A percentile compares a stretch with the other conserved stretches of the same genome.
Evolutionary conservation across 2,329 filamentous ascomycete genomes (phyloP).

Genomic region (Sphaerulina musiva): DNA sequence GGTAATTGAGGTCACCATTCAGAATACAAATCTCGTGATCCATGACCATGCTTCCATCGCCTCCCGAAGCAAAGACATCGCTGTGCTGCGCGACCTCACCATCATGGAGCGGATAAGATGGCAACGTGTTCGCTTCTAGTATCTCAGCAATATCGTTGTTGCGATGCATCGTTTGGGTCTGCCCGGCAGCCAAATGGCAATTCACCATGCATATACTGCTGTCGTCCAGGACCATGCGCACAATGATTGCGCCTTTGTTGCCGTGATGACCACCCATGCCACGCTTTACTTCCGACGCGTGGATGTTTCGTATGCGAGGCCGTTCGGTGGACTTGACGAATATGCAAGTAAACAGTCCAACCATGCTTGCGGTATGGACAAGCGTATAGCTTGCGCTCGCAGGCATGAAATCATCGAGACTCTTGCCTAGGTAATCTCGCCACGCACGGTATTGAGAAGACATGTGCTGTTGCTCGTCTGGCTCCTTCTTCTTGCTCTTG

Average conservation of each 20-base stretch:
- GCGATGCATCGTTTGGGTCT: conserved; percentile 79
- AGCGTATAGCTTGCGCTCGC: conserved; percentile 71
- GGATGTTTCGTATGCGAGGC: conserved; percentile 68
- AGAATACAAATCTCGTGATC: conserved; percentile 97
- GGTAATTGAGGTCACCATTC: conserved; percentile 95
- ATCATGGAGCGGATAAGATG: conserved; percentile 49
- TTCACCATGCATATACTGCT: conserved; percentile 94
- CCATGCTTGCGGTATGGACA: conserved; percentile 80
- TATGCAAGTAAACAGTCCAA: conserved; percentile 91
- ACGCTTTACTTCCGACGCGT: conserved; percentile 79
- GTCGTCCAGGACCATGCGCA: conserved; percentile 91
- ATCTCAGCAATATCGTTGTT: conserved; percentile 91
- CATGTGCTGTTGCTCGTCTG: conserved; percentile 79
- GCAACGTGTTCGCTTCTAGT: conserved; percentile 71
- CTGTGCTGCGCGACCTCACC: conserved; percentile 50
- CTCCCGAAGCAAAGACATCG: conserved; percentile 82
- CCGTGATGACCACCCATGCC: conserved; percentile 93
- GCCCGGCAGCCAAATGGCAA: conserved; percentile 91
- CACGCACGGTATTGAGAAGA: conserved; percentile 95
- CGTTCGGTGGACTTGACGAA: conserved; percentile 81
- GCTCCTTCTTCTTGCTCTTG: conserved; percentile 75
- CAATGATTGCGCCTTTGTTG: conserved; percentile 88
- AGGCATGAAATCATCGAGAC: conserved; percentile 77
- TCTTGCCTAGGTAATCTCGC: conserved; percentile 79
- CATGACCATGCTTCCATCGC: conserved; percentile 87